Percentiles rank a stretch among this genome's conserved stretches.
Conservation (phyloP, 2,329 filamentous ascomycete genomes). For the Mycogone perniciosa region DNA sequence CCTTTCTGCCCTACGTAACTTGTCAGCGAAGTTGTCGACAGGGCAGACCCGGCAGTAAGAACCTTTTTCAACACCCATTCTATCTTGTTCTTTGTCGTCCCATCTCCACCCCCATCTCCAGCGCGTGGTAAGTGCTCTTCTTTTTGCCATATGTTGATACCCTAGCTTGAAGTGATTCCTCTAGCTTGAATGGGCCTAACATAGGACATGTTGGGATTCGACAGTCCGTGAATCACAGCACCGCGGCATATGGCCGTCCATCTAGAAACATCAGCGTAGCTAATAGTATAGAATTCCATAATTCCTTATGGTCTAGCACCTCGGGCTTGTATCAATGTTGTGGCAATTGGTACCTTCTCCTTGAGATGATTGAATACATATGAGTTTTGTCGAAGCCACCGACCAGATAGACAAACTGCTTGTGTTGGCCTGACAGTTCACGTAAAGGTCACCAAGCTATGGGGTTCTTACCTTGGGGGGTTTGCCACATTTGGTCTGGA, state of each 20-base stretch:
- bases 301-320: slow-evolving; percentile 25
- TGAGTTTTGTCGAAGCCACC: slow-evolving; percentile 27
- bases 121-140: background rate
- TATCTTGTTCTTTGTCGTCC: too few species aligned
- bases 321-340: slow-evolving; percentile 21
- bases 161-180: too few species aligned
- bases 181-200: background rate
- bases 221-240: slow-evolving; percentile 20
- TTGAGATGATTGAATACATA: slow-evolving; percentile 22
- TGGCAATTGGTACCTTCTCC: too few species aligned
- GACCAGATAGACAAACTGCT: slow-evolving; percentile 22
- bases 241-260: slow-evolving; percentile 28
- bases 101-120: too few species aligned
- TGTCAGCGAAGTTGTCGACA: too few species aligned
- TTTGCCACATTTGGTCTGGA: background rate
- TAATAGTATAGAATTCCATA: background rate
- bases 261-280: slow-evolving; percentile 12
- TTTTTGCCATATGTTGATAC: background rate
- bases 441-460: too few species aligned
- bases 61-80: too few species aligned
- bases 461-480: background rate
- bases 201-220: background rate
- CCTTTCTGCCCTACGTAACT: too few species aligned
- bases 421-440: background rate
- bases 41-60: too few species aligned